Evolutionary conservation across 1,284 basidiomycete genomes (phyloP), one percentile per base, ranked within the genome.

Genomic region (Trametes sp.): DNA sequence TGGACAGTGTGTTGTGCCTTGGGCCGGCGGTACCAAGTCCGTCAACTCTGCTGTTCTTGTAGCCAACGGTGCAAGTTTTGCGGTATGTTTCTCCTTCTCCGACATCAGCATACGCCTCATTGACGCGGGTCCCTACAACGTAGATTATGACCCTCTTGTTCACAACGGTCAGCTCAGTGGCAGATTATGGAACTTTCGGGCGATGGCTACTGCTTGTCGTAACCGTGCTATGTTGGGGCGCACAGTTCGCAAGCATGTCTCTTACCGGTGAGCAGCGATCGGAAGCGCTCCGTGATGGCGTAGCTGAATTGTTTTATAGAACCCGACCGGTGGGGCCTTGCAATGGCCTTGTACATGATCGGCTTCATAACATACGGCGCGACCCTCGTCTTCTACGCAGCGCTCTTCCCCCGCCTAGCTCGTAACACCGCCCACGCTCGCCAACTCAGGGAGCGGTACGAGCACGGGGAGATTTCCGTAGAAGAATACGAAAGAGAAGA

Each of bases 291-390:
- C 19, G 9, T 23, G 14, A 23, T 31, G 16, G 31, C 38, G 14
- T 41, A 33, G n/a, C 31, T 41, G 16, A 46, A 52, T 14, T 24
- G 46, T 45, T 61, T 50, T 65, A 55, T 65, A 87, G 88, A 78
- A 31, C 85, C 92, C 2, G 81, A 81, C 26, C 83, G 89, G 28
- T 96, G 93, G 94, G 81, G 82, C 45, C 78, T 83, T 4, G 90
- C 89, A 0, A 93, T 94, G 84, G 89, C 78, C 0, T 76, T 96
- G 3, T 96, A 92, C 72, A 93, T 96, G 81, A 76, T 94, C 33
- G 89, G 92, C 19, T 89, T 94, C 74, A 87, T 93, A 53, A 82
- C 85, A 0, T 91, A 91, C 66, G 89, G 90, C 2, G 88, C 89
- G 4, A 91, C 89, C 0, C 81, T 92, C 9, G 89, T 92, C 1